phyloP scores from a whole-genome alignment of 2,329 filamentous ascomycete species.

The Tolypocladium ovalisporum region DNA sequence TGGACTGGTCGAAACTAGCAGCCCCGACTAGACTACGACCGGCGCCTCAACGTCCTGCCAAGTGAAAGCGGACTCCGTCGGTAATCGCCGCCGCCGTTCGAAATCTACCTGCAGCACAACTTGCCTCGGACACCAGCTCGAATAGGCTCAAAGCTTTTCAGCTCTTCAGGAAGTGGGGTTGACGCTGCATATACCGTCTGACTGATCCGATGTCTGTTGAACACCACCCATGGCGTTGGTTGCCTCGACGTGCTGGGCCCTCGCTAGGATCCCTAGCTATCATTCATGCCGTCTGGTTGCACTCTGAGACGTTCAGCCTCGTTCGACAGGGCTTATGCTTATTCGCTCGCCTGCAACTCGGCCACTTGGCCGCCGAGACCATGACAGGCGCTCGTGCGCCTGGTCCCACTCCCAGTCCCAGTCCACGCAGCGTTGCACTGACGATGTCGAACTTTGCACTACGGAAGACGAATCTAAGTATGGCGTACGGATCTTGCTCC shows the following conservation, averaged over 20 bases:
- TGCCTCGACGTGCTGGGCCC: background rate
- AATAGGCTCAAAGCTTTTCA: background rate
- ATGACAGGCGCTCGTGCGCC: background rate
- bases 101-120: background rate
- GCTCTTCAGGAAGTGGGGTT: background rate
- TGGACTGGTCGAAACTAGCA: background rate
- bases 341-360: background rate
- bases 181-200: background rate
- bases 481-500: background rate
- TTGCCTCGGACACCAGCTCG: background rate
- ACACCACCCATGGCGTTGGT: background rate
- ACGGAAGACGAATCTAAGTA: background rate
- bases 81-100: background rate
- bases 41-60: background rate
- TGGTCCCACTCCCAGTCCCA: background rate
- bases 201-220: background rate
- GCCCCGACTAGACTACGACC: background rate
- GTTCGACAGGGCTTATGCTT: background rate
- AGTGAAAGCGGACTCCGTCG: background rate
- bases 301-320: background rate
- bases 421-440: background rate
- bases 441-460: background rate
- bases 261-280: background rate
- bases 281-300: background rate
- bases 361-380: background rate